A percentile compares a stretch with the other conserved stretches of the same genome.
phyloP scores from a whole-genome alignment of 2,329 filamentous ascomycete species.

The Fusarium transvaalense region DNA sequence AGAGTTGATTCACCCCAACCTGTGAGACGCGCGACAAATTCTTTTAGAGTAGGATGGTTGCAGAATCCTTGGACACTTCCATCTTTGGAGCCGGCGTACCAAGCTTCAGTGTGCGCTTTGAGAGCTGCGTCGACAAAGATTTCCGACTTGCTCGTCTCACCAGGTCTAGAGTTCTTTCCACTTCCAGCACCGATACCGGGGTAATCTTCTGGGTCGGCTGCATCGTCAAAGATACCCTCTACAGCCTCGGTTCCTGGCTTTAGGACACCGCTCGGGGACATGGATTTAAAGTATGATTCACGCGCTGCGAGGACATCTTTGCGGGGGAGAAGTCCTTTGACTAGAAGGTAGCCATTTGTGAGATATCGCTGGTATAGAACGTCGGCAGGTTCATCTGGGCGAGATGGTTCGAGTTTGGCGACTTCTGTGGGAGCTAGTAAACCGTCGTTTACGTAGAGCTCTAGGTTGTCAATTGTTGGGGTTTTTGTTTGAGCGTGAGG shows the following conservation, averaged over 20 bases:
- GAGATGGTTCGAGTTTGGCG: neutral
- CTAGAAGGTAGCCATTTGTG: constrained; percentile 64
- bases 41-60: constrained; percentile 62
- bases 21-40: constrained; percentile 64
- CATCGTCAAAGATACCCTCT: constrained; percentile 62
- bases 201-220: constrained; percentile 33
- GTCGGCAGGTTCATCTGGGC: neutral
- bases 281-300: constrained; percentile 64
- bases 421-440: neutral
- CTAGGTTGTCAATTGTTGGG: neutral
- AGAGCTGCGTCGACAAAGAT: constrained; percentile 58
- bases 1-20: constrained; percentile 66
- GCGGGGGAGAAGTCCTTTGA: constrained; percentile 67
- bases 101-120: constrained; percentile 64
- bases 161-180: constrained; percentile 51
- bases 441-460: neutral
- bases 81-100: constrained; percentile 55
- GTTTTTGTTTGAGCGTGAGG: neutral
- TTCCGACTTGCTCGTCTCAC: constrained; percentile 48
- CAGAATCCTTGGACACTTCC: constrained; percentile 55
- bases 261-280: constrained; percentile 68
- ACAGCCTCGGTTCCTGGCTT: constrained; percentile 64
- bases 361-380: neutral
- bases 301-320: constrained; percentile 65
- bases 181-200: constrained; percentile 63